Evolutionary conservation across 2,329 filamentous ascomycete genomes (phyloP), one percentile per base, ranked within the genome.

Genomic region (Pochonia chlamydosporia): DNA sequence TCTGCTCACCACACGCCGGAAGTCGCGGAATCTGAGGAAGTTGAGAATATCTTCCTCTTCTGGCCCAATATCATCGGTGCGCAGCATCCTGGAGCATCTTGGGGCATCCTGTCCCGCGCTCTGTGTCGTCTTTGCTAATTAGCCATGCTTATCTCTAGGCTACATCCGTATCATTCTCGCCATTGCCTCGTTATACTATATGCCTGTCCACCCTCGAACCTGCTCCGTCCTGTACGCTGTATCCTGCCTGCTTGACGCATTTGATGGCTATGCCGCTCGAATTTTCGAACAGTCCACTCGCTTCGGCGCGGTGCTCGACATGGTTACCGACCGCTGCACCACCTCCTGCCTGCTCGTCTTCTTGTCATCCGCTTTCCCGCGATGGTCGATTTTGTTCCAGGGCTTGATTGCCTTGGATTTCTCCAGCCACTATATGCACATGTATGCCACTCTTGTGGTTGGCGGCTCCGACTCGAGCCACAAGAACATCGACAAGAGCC

Each of bases 311-410:
- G 92, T 99, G 28, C 78, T 99, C 54, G 93, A 99, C 72, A 99
- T 99, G 93, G 92, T 99, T 52, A 99, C 93, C 16, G 93, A 99
- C 69, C 86, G 93, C 51, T 97, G 93, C 75, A 97, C 92, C 25
- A 99, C 93, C 3, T 84, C 92, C 3, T 99, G 93, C 68, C 72
- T 99, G 58, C 81, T 99, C 42, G 91, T 97, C 43, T 99, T 97
- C 73, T 72, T 99, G 52, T 89, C 89, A 35, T 95, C 89, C 13
- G 93, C 93, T 18, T 99, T 95, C 71, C 93, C 93, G 4, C 82
- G 91, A 48, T 97, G 89, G 85, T 84, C 89, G 54, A 90, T 97
- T 57, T 63, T 97, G 49, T 99, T 99, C 78, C 93, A 99, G 73
- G 82, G 85, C 39, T 72, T 99, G 62, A 96, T 99, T 67, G 87